A percentile compares a stretch with the other conserved stretches of the same genome.
phyloP scores from a whole-genome alignment of 345 rosid genomes.

The Passiflora organensis region DNA sequence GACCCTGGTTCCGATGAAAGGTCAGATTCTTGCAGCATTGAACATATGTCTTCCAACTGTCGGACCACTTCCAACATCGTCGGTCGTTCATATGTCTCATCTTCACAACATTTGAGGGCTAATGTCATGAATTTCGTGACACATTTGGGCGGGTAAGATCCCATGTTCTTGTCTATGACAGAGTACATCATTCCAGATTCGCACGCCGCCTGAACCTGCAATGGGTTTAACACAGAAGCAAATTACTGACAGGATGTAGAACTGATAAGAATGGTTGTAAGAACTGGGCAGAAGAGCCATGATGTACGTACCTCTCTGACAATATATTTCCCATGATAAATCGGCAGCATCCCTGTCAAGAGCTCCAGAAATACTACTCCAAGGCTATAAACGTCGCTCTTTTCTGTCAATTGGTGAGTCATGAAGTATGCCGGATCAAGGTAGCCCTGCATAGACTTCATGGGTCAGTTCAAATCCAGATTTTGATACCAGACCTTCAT shows the following conservation, averaged over 20 bases:
- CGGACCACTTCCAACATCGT: slow-evolving; percentile 62
- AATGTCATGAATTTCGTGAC: slow-evolving; percentile 49
- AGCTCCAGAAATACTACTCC: slow-evolving; percentile 50
- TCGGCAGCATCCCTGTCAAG: slow-evolving; percentile 43
- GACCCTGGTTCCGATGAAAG: not conserved
- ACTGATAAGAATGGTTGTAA: not conserved
- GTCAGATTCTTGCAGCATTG: slow-evolving; percentile 43
- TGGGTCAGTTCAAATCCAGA: too few species aligned
- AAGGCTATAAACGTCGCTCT: slow-evolving; percentile 51
- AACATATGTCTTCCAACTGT: slow-evolving; percentile 62
- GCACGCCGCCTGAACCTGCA: slow-evolving; percentile 32
- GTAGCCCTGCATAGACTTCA: slow-evolving; percentile 34
- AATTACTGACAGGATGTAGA: not conserved
- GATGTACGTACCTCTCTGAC: slow-evolving; percentile 44
- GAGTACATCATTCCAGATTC: slow-evolving; percentile 44
- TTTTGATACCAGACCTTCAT: not conserved
- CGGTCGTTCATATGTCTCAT: slow-evolving; percentile 63
- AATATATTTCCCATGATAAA: slow-evolving; percentile 42
- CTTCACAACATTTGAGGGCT: slow-evolving; percentile 65
- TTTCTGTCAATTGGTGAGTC: slow-evolving; percentile 41
- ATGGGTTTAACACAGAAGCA: not conserved
- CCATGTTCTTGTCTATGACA: slow-evolving; percentile 71
- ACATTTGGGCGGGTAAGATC: slow-evolving; percentile 65
- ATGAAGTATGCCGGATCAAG: slow-evolving; percentile 48
- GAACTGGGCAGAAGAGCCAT: too few species aligned